These are phyloP conservation scores for Fusarium robinianum DNA, from an alignment of 2,329 filamentous ascomycete genomes.

Conservation along the genomic window DNA sequence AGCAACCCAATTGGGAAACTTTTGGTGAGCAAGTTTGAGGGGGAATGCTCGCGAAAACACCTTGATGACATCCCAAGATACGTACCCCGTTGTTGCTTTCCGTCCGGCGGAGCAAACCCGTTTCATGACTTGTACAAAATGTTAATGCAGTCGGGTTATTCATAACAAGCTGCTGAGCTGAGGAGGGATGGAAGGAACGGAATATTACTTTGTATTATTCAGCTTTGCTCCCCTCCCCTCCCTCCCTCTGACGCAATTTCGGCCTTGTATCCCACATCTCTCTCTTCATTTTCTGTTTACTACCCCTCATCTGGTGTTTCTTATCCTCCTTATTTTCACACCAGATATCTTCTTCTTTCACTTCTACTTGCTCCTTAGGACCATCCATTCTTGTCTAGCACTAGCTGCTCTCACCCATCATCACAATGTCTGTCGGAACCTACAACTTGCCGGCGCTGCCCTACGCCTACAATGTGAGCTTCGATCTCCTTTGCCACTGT, in stretches of 20 bases:
- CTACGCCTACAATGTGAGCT: constrained; percentile 70
- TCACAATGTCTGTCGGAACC: constrained; percentile 45
- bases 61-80: constrained; percentile 26
- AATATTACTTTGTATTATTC: too few species aligned
- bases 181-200: too few species aligned
- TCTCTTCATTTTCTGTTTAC: neutral
- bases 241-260: constrained; percentile 6
- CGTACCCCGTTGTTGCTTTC: constrained; percentile 4
- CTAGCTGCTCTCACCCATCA: constrained; percentile 2
- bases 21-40: constrained; percentile 37
- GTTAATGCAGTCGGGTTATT: too few species aligned
- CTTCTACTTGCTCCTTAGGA: constrained; percentile 9
- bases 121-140: too few species aligned
- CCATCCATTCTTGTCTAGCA: neutral
- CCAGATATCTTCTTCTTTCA: too few species aligned
- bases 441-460: constrained; percentile 69
- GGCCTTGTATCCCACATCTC: neutral
- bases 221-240: constrained; percentile 14
- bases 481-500: neutral
- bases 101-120: too few species aligned
- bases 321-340: neutral
- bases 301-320: neutral
- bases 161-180: too few species aligned
- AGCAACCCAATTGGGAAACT: constrained; percentile 36
- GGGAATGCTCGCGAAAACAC: constrained; percentile 22